A percentile compares a stretch with the other conserved stretches of the same genome.
Evolutionary conservation across 2,329 filamentous ascomycete species (phyloP).

Genomic region (Pezizomycotina sp.): DNA sequence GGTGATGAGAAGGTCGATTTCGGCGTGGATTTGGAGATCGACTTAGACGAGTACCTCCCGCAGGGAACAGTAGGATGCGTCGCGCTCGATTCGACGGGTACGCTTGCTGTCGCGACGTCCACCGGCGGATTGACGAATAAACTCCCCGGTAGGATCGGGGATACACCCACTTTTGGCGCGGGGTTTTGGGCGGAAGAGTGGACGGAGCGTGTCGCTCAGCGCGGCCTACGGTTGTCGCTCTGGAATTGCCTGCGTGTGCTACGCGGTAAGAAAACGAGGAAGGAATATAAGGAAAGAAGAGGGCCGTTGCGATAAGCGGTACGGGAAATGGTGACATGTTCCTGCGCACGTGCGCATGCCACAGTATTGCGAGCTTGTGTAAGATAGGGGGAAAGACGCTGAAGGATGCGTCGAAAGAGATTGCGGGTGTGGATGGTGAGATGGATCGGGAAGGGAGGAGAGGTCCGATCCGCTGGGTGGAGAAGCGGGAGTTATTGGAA

Average conservation of each 20-base stretch:
- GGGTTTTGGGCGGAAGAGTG: constrained; percentile 87
- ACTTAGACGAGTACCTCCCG: constrained; percentile 54
- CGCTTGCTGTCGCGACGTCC: constrained; percentile 49
- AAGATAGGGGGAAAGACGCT: constrained; percentile 43
- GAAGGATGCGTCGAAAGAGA: constrained; percentile 41
- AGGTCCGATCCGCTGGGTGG: constrained; percentile 64
- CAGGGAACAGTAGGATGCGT: constrained; percentile 78
- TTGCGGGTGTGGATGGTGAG: constrained; percentile 56
- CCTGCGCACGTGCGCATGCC: constrained; percentile 51
- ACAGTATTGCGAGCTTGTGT: constrained; percentile 57
- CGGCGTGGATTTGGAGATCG: constrained; percentile 30
- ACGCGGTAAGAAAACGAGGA: not conserved
- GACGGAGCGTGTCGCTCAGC: constrained; percentile 32
- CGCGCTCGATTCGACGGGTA: constrained; percentile 58
- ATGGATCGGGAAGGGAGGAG: constrained; percentile 45
- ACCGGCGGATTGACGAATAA: constrained; percentile 80
- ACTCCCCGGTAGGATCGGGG: constrained; percentile 65
- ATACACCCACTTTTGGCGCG: constrained; percentile 67
- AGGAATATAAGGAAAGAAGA: not conserved
- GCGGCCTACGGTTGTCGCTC: constrained; percentile 16
- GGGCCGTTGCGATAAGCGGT: constrained; percentile 48
- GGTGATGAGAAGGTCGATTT: constrained; percentile 1
- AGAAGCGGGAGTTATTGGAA: constrained; percentile 71
- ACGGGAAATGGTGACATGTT: constrained; percentile 86
- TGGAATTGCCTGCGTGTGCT: constrained; percentile 15